These are phyloP conservation scores for Vachellia collinsii DNA, from an alignment of 306 rosid genomes.

Conservation along the genomic window DNA sequence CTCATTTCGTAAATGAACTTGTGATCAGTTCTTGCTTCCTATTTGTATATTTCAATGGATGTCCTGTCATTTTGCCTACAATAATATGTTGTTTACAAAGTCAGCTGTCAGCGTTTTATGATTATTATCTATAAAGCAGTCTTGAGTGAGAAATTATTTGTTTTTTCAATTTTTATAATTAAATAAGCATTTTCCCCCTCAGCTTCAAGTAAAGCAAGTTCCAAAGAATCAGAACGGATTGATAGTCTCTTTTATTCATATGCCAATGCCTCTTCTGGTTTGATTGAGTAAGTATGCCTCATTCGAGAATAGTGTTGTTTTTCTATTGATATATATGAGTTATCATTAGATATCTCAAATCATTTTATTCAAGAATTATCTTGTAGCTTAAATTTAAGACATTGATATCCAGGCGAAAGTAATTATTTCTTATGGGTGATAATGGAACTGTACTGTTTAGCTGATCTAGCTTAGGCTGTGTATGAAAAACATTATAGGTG, in stretches of 20 bases:
- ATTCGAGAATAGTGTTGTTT: neutral
- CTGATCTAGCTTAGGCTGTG: constrained; percentile 2
- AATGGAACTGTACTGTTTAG: constrained; percentile 1
- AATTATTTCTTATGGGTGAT: neutral
- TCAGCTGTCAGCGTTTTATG: constrained; percentile 26
- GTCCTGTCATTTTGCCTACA: neutral
- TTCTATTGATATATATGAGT: constrained; percentile 3
- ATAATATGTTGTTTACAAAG: neutral
- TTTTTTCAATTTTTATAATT: constrained; percentile 18
- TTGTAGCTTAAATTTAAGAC: constrained; percentile 20
- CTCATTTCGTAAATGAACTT: neutral
- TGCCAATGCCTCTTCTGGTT: constrained; percentile 75
- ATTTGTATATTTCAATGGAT: constrained; percentile 14
- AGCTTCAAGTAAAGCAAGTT: constrained; percentile 88
- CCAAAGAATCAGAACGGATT: constrained; percentile 84
- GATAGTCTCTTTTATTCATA: constrained; percentile 71
- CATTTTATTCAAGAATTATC: constrained; percentile 16
- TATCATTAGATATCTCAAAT: constrained; percentile 10
- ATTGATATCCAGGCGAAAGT: constrained; percentile 9
- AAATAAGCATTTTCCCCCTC: constrained; percentile 34
- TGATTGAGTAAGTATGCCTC: constrained; percentile 86
- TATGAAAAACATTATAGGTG: constrained; percentile 8
- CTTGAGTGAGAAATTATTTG: neutral
- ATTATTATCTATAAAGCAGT: constrained; percentile 10
- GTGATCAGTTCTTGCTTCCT: constrained; percentile 1